A percentile compares a stretch with the other conserved stretches of the same genome.
These are phyloP conservation scores for Citrus mangshanensis DNA, from an alignment of 345 rosid species.

Conservation along the genomic window DNA sequence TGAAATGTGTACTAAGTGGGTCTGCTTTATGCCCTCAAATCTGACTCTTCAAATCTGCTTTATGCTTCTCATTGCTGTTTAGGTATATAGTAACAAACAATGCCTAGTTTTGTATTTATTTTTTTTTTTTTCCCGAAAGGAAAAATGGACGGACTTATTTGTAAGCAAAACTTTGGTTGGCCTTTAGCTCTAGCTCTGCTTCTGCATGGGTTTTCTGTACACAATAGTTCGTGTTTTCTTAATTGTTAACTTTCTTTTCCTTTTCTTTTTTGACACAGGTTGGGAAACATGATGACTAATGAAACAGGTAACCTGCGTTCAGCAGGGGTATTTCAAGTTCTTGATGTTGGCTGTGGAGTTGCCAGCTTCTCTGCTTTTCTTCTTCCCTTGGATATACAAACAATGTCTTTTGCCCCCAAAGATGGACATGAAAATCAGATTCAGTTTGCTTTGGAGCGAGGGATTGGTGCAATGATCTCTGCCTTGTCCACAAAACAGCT, in stretches of 20 bases:
- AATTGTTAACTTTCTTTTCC: background rate
- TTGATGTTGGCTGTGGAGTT: conserved; percentile 98
- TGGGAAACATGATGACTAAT: conserved; percentile 74
- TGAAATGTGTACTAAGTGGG: background rate
- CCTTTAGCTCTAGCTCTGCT: background rate
- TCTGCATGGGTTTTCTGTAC: background rate
- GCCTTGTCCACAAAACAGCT: conserved; percentile 80
- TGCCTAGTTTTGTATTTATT: background rate
- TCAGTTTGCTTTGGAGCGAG: conserved; percentile 95
- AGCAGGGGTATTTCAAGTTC: conserved; percentile 82
- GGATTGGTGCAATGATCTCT: conserved; percentile 83
- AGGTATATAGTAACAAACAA: background rate
- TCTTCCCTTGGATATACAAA: conserved; percentile 73
- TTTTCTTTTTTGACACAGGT: conserved; percentile 36
- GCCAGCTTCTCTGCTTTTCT: conserved; percentile 97
- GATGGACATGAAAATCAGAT: conserved; percentile 97
- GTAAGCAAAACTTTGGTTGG: background rate
- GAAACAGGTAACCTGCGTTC: conserved; percentile 80
- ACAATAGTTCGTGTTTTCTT: background rate
- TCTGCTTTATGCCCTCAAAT: background rate
- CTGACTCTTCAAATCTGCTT: too few relatives aligned
- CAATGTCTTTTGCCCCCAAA: conserved; percentile 96
- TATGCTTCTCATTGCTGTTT: background rate
- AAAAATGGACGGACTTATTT: background rate
- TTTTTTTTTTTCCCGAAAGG: background rate